phyloP scores from a whole-genome alignment of 2,329 filamentous ascomycete species.

The Fusarium multiceps region DNA sequence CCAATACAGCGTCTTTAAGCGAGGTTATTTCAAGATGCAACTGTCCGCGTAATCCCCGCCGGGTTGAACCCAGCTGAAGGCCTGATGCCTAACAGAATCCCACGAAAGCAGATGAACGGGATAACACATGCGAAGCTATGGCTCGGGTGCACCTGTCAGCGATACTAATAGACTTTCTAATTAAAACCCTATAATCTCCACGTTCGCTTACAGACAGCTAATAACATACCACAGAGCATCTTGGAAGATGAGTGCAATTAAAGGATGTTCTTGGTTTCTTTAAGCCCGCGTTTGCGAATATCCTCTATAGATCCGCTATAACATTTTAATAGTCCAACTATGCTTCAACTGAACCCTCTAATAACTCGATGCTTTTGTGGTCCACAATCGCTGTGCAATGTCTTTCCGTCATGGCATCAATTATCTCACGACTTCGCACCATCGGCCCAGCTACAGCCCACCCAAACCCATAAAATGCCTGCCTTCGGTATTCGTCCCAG shows the following conservation, averaged over 20 bases:
- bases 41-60: background rate
- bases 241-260: background rate
- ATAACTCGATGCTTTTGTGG: conserved; percentile 21
- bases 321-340: too few relatives aligned
- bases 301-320: background rate
- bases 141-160: background rate
- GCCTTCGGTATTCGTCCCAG: conserved; percentile 25
- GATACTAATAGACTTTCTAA: background rate
- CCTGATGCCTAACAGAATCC: background rate
- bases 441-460: conserved; percentile 25
- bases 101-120: background rate
- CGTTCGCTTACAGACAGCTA: background rate
- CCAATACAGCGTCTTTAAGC: background rate
- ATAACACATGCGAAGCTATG: background rate
- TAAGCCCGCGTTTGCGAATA: background rate
- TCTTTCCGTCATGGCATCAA: conserved; percentile 17
- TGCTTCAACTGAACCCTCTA: background rate
- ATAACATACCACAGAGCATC: background rate
- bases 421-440: conserved; percentile 26
- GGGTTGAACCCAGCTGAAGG: background rate
- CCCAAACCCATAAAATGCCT: conserved; percentile 25
- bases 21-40: background rate
- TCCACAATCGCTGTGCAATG: conserved; percentile 25
- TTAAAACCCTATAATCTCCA: background rate
- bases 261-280: background rate